phyloP scores from a whole-genome alignment of 2,329 filamentous ascomycete species.

The Exophiala aquamarina region DNA sequence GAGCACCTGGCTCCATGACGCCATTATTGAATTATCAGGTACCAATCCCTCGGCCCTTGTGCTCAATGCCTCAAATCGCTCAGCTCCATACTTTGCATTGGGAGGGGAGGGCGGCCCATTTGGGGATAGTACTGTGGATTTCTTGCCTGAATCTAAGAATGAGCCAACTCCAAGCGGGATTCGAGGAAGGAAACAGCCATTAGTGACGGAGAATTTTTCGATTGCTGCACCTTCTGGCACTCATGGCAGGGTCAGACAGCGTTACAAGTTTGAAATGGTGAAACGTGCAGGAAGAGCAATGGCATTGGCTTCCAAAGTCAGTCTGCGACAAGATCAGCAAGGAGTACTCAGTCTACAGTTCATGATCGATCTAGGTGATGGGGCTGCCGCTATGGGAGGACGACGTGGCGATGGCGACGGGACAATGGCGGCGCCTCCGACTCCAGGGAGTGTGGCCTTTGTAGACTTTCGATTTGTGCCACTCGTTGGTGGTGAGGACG shows the following conservation, averaged over 20 bases:
- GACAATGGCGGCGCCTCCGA: slow-evolving; percentile 12
- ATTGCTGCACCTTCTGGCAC: slow-evolving; percentile 57
- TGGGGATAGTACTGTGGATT: slow-evolving; percentile 61
- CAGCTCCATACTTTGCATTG: slow-evolving; percentile 71
- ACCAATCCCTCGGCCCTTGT: slow-evolving; percentile 73
- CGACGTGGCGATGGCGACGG: slow-evolving; percentile 14
- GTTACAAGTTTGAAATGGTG: slow-evolving; percentile 84
- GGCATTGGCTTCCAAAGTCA: slow-evolving; percentile 88
- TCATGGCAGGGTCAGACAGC: slow-evolving; percentile 66
- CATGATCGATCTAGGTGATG: slow-evolving; percentile 81
- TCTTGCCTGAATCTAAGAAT: slow-evolving; percentile 50
- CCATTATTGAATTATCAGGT: slow-evolving; percentile 54
- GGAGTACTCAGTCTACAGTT: slow-evolving; percentile 94
- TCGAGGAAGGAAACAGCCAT: slow-evolving; percentile 36
- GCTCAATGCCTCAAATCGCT: slow-evolving; percentile 61
- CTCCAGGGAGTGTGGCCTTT: slow-evolving; percentile 32
- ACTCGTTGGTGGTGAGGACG: slow-evolving; percentile 44
- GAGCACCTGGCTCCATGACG: slow-evolving; percentile 52
- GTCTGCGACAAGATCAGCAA: slow-evolving; percentile 80
- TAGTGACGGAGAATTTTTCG: slow-evolving; percentile 52
- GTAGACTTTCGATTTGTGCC: slow-evolving; percentile 50
- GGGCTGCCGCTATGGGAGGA: slow-evolving; percentile 16
- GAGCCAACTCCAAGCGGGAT: slow-evolving; percentile 37
- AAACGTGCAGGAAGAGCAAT: slow-evolving; percentile 89
- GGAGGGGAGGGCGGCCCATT: slow-evolving; percentile 61